Evolutionary conservation across 805 yeast species (phyloP).

Genomic region (Ogataea degrootiae): DNA sequence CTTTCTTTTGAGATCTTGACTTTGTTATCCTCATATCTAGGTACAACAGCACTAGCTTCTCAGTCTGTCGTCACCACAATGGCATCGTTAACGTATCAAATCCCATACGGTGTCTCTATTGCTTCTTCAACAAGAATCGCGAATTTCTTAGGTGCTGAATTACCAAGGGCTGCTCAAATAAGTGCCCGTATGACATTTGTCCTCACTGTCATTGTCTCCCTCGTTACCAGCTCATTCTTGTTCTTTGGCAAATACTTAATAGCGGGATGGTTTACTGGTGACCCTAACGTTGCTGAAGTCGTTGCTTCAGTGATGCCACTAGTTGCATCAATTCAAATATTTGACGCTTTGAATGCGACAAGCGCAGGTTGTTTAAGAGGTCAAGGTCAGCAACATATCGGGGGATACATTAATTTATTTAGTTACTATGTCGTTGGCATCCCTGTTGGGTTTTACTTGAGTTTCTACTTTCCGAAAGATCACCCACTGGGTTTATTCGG

Average conservation of each 20-base stretch:
- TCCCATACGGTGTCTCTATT: constrained; percentile 72
- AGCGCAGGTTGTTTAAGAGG: constrained; percentile 55
- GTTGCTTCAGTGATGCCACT: constrained; percentile 26
- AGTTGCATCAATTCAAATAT: constrained; percentile 38
- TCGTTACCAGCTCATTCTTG: constrained; percentile 22
- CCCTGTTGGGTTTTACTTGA: constrained; percentile 59
- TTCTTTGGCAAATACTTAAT: constrained; percentile 22
- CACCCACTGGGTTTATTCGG: constrained; percentile 34
- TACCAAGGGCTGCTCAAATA: constrained; percentile 26
- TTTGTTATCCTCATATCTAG: constrained; percentile 61
- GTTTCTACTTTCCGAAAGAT: constrained; percentile 38
- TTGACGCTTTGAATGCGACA: constrained; percentile 44
- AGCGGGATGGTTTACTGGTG: constrained; percentile 29
- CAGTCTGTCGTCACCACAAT: constrained; percentile 69
- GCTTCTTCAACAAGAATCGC: constrained; percentile 77
- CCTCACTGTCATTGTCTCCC: constrained; percentile 21
- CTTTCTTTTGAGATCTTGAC: constrained; percentile 74
- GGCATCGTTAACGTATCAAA: constrained; percentile 63
- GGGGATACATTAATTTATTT: constrained; percentile 47
- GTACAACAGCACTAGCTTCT: constrained; percentile 60
- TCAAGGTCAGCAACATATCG: constrained; percentile 54
- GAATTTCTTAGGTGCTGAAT: constrained; percentile 62
- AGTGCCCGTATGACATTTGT: constrained; percentile 27
- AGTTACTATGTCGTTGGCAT: constrained; percentile 67
- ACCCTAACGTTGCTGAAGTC: constrained; percentile 23